Evolutionary conservation across 2,329 filamentous ascomycete genomes (phyloP).

Genomic region (Raffaelea arxii): DNA sequence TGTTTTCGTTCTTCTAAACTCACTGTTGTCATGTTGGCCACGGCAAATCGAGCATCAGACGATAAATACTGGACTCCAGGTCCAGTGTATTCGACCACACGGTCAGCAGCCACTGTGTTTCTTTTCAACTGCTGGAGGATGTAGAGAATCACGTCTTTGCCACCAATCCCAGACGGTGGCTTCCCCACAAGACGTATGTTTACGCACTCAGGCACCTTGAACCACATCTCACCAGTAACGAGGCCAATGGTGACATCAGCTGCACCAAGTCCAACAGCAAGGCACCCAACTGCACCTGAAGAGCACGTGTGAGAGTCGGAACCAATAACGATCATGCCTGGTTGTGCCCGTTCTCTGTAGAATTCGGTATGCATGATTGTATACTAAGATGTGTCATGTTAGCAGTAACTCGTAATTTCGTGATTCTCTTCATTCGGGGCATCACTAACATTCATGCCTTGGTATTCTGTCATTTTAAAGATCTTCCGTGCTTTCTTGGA

Average conservation of each 20-base stretch:
- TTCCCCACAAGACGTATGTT: conserved; percentile 22
- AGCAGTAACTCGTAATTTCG: no score
- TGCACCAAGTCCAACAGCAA: background rate
- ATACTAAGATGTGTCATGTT: no score
- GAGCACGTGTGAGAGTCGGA: background rate
- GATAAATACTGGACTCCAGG: conserved; percentile 21
- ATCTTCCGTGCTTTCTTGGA: conserved; percentile 25
- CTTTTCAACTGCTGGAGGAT: conserved; percentile 26
- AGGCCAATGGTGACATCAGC: conserved; percentile 25
- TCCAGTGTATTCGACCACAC: conserved; percentile 28
- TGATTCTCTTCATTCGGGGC: no score
- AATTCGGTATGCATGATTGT: conserved; percentile 33
- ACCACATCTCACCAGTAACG: conserved; percentile 28
- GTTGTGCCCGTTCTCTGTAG: conserved; percentile 25
- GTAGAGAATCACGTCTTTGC: conserved; percentile 29
- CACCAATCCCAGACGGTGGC: conserved; percentile 22
- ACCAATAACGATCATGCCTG: conserved; percentile 5
- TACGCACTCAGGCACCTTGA: conserved; percentile 27
- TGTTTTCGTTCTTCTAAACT: conserved; percentile 11
- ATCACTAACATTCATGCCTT: conserved; percentile 22
- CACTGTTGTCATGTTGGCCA: conserved; percentile 23
- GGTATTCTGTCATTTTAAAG: conserved; percentile 30
- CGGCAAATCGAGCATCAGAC: conserved; percentile 28
- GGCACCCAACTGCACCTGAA: background rate
- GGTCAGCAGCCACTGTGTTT: conserved; percentile 27